Evolutionary conservation across 2,329 filamentous ascomycete genomes (phyloP), one percentile per base, ranked within the genome.

Genomic region (Dryadomyces sulphureus): DNA sequence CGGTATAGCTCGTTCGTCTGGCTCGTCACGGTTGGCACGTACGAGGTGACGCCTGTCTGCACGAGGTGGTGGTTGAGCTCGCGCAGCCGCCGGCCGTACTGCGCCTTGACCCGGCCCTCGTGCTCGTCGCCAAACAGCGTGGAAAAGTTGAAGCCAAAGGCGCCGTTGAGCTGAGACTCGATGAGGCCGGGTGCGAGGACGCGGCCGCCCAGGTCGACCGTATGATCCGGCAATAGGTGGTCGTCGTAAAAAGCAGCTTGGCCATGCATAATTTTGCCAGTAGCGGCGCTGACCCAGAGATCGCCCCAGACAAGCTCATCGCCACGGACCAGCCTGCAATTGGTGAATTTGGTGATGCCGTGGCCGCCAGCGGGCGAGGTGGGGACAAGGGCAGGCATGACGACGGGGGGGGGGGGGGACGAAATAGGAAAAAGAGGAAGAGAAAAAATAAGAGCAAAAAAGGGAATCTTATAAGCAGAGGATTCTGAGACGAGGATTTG

Each of bases 101-200:
- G 69, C 25, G 69, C 64, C 62, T 74, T 77, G n/a, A n/a, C n/a
- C n/a, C 17, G 11, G 9, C 24, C 42, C 7, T 3, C 35, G 8
- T 34, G 46, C 43, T 51, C 52, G 55, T 82, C 76, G 16, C 79
- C 71, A n/a, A 84, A 77, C 9, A 87, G 69, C 1, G 79, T 77
- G 3, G 86, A 92, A 61, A 93, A 94, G 66, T 94, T 90, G 68
- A 94, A 93, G 47, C 88, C 88, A 56, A 88, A 90, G 9, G 84
- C 88, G 41, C 89, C 89, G 57, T 95, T 95, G 54, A 95, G 78
- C 62, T 95, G 89, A 45, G 83, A 82, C 54, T 95, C 89, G 55
- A 95, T 92, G 58, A 95, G 73, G 22, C 89, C 89, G 0, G 89
- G 87, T 0, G 84, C 78, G 19, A 95, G 61, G 53, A 94, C 90